Conservation (phyloP, 371 early-diverging fungal genomes). For the Mortierella sp. region DNA sequence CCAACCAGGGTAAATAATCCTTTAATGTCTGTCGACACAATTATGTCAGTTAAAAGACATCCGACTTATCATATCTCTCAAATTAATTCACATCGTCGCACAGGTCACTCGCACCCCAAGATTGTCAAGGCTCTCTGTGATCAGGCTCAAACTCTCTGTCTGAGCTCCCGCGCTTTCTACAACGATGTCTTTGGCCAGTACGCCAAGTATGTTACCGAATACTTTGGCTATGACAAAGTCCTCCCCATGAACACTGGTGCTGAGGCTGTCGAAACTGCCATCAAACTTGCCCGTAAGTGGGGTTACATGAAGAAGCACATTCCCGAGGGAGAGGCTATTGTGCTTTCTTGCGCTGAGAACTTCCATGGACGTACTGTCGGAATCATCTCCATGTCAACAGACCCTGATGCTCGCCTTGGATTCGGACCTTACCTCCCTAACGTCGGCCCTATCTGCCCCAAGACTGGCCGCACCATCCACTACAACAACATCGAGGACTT, state of each 20-base stretch:
- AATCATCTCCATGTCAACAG: conserved; percentile 96
- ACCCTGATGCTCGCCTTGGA: conserved; percentile 84
- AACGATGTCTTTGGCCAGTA: conserved; percentile 93
- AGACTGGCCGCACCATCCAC: conserved; percentile 73
- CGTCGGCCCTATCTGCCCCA: conserved; percentile 86
- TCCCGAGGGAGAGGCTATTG: conserved; percentile 84
- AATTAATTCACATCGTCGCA: not conserved
- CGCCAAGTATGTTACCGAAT: conserved; percentile 92
- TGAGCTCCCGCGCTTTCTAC: conserved; percentile 97
- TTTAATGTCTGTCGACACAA: not conserved
- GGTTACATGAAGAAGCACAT: conserved; percentile 95
- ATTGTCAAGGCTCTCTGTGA: conserved; percentile 92
- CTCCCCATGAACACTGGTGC: conserved; percentile 99
- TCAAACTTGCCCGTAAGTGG: conserved; percentile 98
- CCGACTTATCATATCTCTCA: not conserved
- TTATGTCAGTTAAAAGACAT: not conserved
- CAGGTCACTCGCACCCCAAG: conserved; percentile 96
- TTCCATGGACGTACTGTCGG: conserved; percentile 98
- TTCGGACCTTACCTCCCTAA: conserved; percentile 96
- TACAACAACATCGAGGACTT: conserved; percentile 92
- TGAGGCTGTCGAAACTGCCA: conserved; percentile 98
- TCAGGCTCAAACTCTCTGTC: conserved; percentile 87
- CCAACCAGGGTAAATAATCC: conserved; percentile 87
- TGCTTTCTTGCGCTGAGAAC: conserved; percentile 89
- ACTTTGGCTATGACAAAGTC: conserved; percentile 97